Percentiles rank a stretch among this genome's conserved stretches.
Evolutionary conservation across 2,329 filamentous ascomycete species (phyloP).

Genomic region (Trichoderma atrobrunneum): DNA sequence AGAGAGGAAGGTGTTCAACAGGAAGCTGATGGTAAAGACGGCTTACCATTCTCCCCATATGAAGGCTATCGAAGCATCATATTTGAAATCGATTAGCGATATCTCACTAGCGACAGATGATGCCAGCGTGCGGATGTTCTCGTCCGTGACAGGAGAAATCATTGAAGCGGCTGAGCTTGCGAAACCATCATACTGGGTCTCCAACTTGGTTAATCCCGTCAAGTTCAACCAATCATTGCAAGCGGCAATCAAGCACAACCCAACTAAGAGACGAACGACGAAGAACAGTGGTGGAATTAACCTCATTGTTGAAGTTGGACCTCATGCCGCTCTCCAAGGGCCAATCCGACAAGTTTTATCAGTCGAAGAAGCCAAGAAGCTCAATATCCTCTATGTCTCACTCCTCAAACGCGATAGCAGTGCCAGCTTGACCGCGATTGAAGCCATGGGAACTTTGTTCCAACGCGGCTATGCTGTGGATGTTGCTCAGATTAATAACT

Average conservation of each 20-base stretch:
- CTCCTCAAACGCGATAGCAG: not conserved
- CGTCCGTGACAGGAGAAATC: not conserved
- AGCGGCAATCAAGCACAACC: not conserved
- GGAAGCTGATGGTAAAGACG: not conserved
- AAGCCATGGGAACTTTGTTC: not conserved
- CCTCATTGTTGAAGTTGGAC: not conserved
- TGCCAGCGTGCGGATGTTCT: not conserved
- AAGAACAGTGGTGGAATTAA: not conserved
- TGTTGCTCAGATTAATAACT: not conserved
- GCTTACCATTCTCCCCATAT: not conserved
- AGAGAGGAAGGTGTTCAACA: not conserved
- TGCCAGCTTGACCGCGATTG: not conserved
- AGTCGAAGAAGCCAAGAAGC: not conserved
- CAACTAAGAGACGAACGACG: not conserved
- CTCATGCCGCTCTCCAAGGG: not conserved
- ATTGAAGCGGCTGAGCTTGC: not conserved
- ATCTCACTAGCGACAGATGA: not conserved
- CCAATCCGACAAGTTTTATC: not conserved
- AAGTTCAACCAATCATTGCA: not conserved
- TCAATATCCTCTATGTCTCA: not conserved
- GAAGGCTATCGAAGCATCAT: not conserved
- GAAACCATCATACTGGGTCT: not conserved
- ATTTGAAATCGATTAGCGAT: not conserved
- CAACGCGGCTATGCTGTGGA: not conserved
- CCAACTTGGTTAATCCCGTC: not conserved